Percentiles rank a stretch among this genome's conserved stretches.
These are phyloP conservation scores for Scheffersomyces quercinus DNA, from an alignment of 1,139 yeast species.

Conservation along the genomic window DNA sequence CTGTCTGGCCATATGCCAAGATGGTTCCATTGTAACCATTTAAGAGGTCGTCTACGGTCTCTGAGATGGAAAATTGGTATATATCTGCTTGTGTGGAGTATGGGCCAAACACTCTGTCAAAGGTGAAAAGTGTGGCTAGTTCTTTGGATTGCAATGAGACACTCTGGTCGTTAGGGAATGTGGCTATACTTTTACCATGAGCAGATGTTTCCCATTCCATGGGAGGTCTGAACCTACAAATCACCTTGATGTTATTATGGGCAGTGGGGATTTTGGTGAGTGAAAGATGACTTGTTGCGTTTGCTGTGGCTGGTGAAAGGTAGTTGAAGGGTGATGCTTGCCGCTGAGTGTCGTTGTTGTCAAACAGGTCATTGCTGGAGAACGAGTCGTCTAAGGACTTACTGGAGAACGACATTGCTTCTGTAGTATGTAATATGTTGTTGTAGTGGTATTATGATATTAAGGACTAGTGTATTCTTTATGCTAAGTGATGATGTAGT, in stretches of 20 bases:
- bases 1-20: constrained; percentile 87
- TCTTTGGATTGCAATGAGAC: constrained; percentile 33
- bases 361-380: constrained; percentile 1
- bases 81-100: constrained; percentile 57
- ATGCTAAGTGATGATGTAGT: too few species aligned
- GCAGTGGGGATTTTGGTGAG: constrained; percentile 2
- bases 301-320: constrained; percentile 2
- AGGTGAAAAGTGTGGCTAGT: constrained; percentile 48
- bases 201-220: constrained; percentile 30
- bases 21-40: constrained; percentile 85
- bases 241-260: constrained; percentile 41
- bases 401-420: not conserved
- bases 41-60: constrained; percentile 66
- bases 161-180: constrained; percentile 29
- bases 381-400: not conserved
- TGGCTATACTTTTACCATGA: constrained; percentile 19
- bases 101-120: constrained; percentile 65
- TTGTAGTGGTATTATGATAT: too few species aligned
- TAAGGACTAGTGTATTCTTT: too few species aligned
- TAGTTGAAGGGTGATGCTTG: constrained; percentile 3
- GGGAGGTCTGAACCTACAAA: constrained; percentile 66
- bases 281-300: not conserved
- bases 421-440: too few species aligned
- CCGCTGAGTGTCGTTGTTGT: not conserved
- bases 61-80: constrained; percentile 58